A percentile compares a stretch with the other conserved stretches of the same genome.
These are phyloP conservation scores for Pascua guehoae DNA, from an alignment of 1,284 basidiomycete genomes.

Conservation along the genomic window DNA sequence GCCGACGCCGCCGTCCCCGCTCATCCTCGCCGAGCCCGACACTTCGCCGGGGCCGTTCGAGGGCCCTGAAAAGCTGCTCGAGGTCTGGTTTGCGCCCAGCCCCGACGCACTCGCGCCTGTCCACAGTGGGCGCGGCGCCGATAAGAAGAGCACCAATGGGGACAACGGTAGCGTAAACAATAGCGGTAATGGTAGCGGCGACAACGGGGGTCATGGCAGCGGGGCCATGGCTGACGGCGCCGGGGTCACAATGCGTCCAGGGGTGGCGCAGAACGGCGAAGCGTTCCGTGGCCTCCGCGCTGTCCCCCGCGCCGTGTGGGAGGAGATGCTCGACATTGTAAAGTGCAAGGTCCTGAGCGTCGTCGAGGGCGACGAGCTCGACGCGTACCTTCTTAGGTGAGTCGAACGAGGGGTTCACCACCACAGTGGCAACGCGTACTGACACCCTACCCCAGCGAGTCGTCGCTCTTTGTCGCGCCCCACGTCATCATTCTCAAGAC, in stretches of 20 bases:
- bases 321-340: conserved; percentile 95
- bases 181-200: conserved; percentile 2
- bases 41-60: conserved; percentile 47
- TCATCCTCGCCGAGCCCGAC: conserved; percentile 22
- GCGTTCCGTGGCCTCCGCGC: conserved; percentile 50
- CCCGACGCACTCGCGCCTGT: conserved; percentile 56
- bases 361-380: conserved; percentile 78
- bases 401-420: too few relatives aligned
- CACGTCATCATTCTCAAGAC: conserved; percentile 98
- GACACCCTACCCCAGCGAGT: conserved; percentile 74
- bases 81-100: conserved; percentile 93
- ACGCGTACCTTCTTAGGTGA: conserved; percentile 93
- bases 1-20: conserved; percentile 16
- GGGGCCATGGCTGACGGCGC: not conserved
- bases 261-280: conserved; percentile 11
- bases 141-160: too few relatives aligned
- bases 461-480: conserved; percentile 91
- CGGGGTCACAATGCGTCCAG: not conserved
- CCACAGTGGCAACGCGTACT: not conserved
- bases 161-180: too few relatives aligned
- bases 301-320: conserved; percentile 78
- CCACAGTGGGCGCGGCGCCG: too few relatives aligned
- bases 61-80: conserved; percentile 89
- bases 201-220: too few relatives aligned
- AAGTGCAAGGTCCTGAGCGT: conserved; percentile 94